These are phyloP conservation scores for Marchantia polymorpha DNA, from an alignment of 225 moss, liverwort and hornwort genomes.

Conservation along the genomic window DNA sequence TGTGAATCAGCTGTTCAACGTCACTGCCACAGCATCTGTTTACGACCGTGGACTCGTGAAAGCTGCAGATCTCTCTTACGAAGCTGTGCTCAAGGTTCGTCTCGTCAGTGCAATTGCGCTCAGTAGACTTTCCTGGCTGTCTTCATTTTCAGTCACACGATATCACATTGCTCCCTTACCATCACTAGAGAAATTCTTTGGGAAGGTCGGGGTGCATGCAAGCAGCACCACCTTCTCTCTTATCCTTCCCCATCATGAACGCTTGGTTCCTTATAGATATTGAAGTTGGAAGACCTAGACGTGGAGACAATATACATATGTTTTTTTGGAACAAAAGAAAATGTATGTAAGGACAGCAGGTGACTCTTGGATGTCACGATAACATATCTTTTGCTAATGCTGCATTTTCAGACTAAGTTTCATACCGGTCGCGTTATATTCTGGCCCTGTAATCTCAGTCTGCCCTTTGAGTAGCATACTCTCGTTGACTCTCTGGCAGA, in stretches of 20 bases:
- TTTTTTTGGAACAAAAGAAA: no score
- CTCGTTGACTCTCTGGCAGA: neutral
- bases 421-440: no score
- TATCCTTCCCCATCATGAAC: neutral
- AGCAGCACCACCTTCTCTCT: neutral
- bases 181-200: neutral
- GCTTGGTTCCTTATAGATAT: no score
- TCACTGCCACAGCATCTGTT: constrained; percentile 43
- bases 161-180: neutral
- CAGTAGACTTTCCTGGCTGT: neutral
- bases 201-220: neutral
- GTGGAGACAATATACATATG: no score
- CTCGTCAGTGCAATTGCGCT: neutral
- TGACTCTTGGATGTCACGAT: no score
- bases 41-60: constrained; percentile 63
- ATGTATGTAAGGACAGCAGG: no score
- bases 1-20: constrained; percentile 9
- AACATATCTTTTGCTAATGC: no score
- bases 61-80: constrained; percentile 47
- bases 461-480: neutral
- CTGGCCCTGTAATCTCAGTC: neutral
- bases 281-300: no score
- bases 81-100: constrained; percentile 60
- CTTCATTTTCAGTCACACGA: neutral
- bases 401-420: no score